These are phyloP conservation scores for Coemansia sp. DNA, from an alignment of 192 early-diverging fungal genomes.

Conservation along the genomic window DNA sequence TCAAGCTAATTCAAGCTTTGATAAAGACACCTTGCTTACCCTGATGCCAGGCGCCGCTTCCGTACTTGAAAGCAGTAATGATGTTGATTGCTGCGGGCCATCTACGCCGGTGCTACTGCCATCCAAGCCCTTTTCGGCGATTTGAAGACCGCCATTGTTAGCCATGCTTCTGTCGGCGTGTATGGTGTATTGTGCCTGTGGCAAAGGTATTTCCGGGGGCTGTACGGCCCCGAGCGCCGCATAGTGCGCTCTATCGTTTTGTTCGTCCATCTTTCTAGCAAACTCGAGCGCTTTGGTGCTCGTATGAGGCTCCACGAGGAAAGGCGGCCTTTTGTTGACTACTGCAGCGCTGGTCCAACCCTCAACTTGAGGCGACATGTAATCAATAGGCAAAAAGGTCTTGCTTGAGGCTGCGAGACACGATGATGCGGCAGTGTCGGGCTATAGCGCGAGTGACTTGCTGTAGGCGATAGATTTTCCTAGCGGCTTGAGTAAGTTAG, in stretches of 20 bases:
- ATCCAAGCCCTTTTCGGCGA: conserved; percentile 5
- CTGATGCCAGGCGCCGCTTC: not conserved
- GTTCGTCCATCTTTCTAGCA: not conserved
- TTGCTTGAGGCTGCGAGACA: not conserved
- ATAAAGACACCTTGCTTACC: not conserved
- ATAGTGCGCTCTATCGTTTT: not conserved
- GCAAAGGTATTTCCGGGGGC: not conserved
- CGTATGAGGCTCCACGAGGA: not conserved
- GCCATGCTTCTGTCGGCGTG: not conserved
- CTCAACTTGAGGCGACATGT: not conserved
- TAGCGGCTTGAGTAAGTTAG: not conserved
- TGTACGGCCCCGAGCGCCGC: not conserved
- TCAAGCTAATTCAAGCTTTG: not conserved
- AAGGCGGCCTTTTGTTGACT: not conserved
- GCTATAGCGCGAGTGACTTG: not conserved
- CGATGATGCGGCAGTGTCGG: not conserved
- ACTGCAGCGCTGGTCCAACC: not conserved
- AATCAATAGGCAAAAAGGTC: not conserved
- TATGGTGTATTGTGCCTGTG: not conserved
- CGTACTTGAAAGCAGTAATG: not conserved
- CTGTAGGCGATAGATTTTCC: not conserved
- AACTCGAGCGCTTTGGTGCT: not conserved
- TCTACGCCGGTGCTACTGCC: not conserved
- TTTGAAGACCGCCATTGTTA: conserved; percentile 1
- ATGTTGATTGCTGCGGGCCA: not conserved